Base-by-base conservation (phyloP, 768 basidiomycete genomes). In the Boletellus sp. region DNA sequence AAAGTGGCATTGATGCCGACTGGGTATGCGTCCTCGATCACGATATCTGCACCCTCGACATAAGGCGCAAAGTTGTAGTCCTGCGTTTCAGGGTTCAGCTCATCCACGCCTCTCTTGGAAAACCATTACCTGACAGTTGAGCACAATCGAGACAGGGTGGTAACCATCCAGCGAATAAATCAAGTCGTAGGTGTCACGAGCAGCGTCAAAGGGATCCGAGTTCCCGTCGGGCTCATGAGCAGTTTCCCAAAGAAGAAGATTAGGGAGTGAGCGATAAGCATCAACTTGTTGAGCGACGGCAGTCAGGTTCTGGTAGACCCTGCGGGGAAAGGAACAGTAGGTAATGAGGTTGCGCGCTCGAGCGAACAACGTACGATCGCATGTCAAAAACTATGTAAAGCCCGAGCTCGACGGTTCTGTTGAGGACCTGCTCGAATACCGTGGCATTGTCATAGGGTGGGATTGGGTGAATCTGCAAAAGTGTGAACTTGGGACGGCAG, bases 311-410 rank as follows among this genome's bases (percentile, higher is more conserved):
- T 75, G 76, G 66, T 89, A 90, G 4, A 74, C 74, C 74, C 70
- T 70, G 50, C 5, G 32, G 17, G 31, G 7, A 36, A 19, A 22
- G 8, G 2, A 22, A 16, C 15, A 11, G 22, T 42, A 55, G 45
- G 17, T 39, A 4, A 47, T 6, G 17, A 10, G 2, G 6, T n/a
- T 6, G 15, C 37, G 8, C 20, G 20, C 4, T 34, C 20, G 19
- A 43, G 16, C 8, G 1, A 11, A 28, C 19, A 6, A 46, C 70
- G 39, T 24, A 79, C 78, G 64, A 67, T 58, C 87, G 77, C 87
- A 92, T 85, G 59, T 91, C 87, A 56, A 87, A 90, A 75, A 90
- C 82, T 28, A 91, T 66, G 58, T 84, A 90, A 3, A 81, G 53
- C 31, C 63, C 63, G 5, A 59, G 49, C 17, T 55, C 55, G 9